Evolutionary conservation across 805 yeast species (phyloP), one percentile per base, ranked within the genome.

Genomic region (Candida sithepensis): DNA sequence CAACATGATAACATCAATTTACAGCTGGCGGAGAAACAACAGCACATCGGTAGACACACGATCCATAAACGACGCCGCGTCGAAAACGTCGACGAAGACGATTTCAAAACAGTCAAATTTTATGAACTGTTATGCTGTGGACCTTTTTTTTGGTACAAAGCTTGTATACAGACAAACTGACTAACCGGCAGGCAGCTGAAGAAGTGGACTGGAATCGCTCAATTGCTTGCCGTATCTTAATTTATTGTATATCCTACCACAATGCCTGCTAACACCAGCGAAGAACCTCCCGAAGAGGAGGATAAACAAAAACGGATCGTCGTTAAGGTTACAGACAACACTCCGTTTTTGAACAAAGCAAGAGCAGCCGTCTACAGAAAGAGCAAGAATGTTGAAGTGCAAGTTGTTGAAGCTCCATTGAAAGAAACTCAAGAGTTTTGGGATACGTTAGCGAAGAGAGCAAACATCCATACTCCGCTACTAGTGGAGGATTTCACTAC

Each of bases 401-500:
- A 45, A 12, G 44, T 43, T n/a, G 48, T 41, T 16, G 58, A 56
- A 48, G 41, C 39, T 9, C 40, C 44, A 6, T 32, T 23, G 34
- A 41, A 39, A 10, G 58, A 57, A 12, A 45, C 47, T 7, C 48
- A 56, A 1, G 59, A 63, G 21, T 64, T 64, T 46, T 64, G 65
- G 63, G 28, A 46, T 9, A 53, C 53, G 3, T 32, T 64, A 32
- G 68, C 68, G 1, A 50, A 53, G 28, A 50, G 67, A 32, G 68
- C 68, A 0, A 64, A 64, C 42, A 63, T 64, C 18, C 59, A 56
- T 28, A 39, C 38, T 12, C 38, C 50, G 28, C 36, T 26, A 9
- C 21, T 23, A 22, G 21, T 38, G 30, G 38, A 34, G 16, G 10
- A 34, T 34, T 12, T 34, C 8, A 34, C 19, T 16, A 16, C 14